phyloP scores from a whole-genome alignment of 768 basidiomycete species.

The Russula sp. region DNA sequence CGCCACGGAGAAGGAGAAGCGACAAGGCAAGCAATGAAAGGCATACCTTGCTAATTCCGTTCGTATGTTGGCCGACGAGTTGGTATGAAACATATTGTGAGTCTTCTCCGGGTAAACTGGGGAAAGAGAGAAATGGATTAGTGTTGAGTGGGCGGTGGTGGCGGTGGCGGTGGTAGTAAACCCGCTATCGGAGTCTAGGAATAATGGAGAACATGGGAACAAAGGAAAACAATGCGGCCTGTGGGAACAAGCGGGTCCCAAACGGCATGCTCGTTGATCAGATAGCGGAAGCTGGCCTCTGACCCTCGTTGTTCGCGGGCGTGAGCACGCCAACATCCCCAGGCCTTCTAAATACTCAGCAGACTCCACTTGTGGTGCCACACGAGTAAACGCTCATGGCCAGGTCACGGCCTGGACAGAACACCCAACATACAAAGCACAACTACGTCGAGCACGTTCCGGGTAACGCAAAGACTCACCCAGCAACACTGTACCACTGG shows the following conservation, averaged over 20 bases:
- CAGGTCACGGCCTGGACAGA: background rate
- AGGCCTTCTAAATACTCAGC: background rate
- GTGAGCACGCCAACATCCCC: background rate
- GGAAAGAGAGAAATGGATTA: conserved; percentile 16
- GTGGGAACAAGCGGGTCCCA: background rate
- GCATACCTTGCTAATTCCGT: conserved; percentile 55
- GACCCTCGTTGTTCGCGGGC: background rate
- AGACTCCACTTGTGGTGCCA: background rate
- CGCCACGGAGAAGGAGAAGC: background rate
- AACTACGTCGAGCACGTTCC: background rate
- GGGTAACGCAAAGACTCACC: conserved; percentile 12
- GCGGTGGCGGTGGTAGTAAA: background rate
- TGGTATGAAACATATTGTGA: conserved; percentile 58
- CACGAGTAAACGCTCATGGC: background rate
- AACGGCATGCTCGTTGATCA: background rate
- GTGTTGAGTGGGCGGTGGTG: background rate
- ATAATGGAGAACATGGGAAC: no score
- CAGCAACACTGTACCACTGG: conserved; percentile 56
- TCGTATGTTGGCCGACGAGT: conserved; percentile 49
- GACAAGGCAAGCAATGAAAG: background rate
- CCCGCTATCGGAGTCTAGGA: background rate
- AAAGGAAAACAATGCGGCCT: background rate
- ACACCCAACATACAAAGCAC: background rate
- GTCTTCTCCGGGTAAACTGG: conserved; percentile 43
- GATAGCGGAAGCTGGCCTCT: background rate